Conservation (phyloP, 2,329 filamentous ascomycete species). For the Triangularia setosa region DNA sequence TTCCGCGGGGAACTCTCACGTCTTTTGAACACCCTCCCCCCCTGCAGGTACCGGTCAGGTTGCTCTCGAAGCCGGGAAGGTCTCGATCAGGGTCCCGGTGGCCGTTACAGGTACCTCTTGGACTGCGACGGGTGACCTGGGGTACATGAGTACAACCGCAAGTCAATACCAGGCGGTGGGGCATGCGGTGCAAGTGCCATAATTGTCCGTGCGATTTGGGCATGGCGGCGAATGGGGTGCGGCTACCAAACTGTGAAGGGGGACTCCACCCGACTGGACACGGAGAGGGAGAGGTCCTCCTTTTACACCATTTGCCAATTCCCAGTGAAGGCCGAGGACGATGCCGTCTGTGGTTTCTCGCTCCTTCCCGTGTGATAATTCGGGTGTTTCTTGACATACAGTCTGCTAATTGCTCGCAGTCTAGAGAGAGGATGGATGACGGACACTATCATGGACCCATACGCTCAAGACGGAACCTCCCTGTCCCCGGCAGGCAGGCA, state of each 20-base stretch:
- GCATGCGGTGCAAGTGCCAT: constrained; percentile 19
- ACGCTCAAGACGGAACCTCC: background rate
- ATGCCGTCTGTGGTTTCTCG: background rate
- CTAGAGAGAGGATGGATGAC: background rate
- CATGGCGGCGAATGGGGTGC: constrained; percentile 18
- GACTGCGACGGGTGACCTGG: constrained; percentile 20
- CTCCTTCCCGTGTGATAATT: background rate
- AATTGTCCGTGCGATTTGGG: constrained; percentile 20
- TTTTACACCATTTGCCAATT: constrained; percentile 8
- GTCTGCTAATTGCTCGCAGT: too few species aligned
- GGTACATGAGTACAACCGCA: constrained; percentile 14
- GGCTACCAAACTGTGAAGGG: constrained; percentile 18
- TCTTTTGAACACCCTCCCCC: background rate
- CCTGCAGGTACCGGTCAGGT: constrained; percentile 18
- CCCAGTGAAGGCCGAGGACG: background rate
- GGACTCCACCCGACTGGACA: constrained; percentile 4
- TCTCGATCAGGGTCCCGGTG: constrained; percentile 6
- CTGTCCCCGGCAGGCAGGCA: background rate
- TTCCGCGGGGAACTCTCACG: constrained; percentile 17
- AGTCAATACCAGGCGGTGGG: constrained; percentile 10
- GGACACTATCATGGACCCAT: background rate
- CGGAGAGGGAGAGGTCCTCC: constrained; percentile 14
- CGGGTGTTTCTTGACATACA: too few species aligned
- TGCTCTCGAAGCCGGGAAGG: constrained; percentile 14
- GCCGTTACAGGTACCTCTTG: constrained; percentile 11